Base-by-base conservation (phyloP, 2,329 filamentous ascomycete genomes). In the Xylariaceae sp. region DNA sequence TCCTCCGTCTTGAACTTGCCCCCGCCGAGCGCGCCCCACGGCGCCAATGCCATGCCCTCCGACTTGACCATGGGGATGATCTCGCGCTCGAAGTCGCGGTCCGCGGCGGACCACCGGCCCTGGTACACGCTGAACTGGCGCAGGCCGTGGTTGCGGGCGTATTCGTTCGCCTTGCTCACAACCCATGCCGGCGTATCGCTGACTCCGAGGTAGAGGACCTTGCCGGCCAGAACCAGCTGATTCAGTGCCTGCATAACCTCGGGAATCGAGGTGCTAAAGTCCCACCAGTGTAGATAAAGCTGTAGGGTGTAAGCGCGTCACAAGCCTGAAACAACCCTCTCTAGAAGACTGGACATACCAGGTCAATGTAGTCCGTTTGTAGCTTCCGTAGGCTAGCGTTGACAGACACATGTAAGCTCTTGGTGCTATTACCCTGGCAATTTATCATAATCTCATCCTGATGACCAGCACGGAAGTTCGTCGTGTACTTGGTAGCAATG, bases 181-280 rank as follows among this genome's bases (percentile, higher is more conserved):
- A 88, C 72, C 87, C 87, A 90, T 7, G 88, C 88, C 0, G 88
- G 88, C 0, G 84, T 85, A 63, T 90, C 87, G 42, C 80, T 85
- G 70, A 89, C 78, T 2, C 88, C 88, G 0, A 90, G 76, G 61
- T 89, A 89, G 16, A 87, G 74, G 0, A 90, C 85, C 63, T 89
- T 89, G 18, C 87, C 85, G 5, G 77, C 67, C 0, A 69, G 55
- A 0, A 89, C 84, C 10, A 89, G 75, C 19, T 79, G 74, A 67
- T 89, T 87, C 43, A 90, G 77, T 0, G 80, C 80, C 56, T 89
- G 84, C 88, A 90, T 90, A 44, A 90, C 50, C 66, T 90, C 87
- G 0, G 81, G 77, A 46, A 89, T 83, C 0, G 79, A 81, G 20
- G 83, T 85, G n/a, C 79, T 83, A 65, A 80, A 87, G 69, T 89